Evolutionary conservation across 345 rosid genomes (phyloP), one percentile per base, ranked within the genome.

Genomic region (Sisymbrium irio): DNA sequence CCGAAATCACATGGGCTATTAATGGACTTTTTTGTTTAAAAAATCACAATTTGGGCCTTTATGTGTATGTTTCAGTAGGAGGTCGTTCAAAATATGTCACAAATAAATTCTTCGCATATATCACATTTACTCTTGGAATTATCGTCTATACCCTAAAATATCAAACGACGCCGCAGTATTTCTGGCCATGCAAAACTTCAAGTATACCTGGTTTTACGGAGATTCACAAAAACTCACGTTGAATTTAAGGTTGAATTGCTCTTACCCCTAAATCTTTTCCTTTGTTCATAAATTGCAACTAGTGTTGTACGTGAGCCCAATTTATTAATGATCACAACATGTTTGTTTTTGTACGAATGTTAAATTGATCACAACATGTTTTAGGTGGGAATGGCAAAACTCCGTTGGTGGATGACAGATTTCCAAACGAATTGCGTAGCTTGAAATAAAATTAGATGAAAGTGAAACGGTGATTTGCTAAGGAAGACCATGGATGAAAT

Each of bases 141-240:
- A 9, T 59, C 59, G 6, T 46, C 65, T 57, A 55, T 0, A 7
- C 20, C 18, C n/a, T 69, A 32, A 57, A 17, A 42, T 57, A 56
- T 41, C 56, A 58, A 69, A 69, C 1, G 18, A 28, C 9, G 9
- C 32, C 8, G 7, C 35, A 4, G 4, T 12, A 67, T 44, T 12
- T 37, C 41, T 28, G 3, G 22, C 69, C 76, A 72, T 18, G 41
- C 33, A 36, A 50, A 57, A 12, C 14, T 46, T 4, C 75, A 60
- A 22, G 59, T 59, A 14, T 60, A 71, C 15, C 13, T 39, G 12
- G 51, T 40, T 50, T 17, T 71, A 17, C 19, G 32, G 22, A 17
- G 50, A 45, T 7, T 45, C 22, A 45, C 50, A 61, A 2, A 41
- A 71, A 0, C 19, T 62, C 9, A 61, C 61, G 47, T 17, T 14